Evolutionary conservation across 257 asterid genomes (phyloP), one percentile per base, ranked within the genome.

Genomic region (Asclepias syriaca): DNA sequence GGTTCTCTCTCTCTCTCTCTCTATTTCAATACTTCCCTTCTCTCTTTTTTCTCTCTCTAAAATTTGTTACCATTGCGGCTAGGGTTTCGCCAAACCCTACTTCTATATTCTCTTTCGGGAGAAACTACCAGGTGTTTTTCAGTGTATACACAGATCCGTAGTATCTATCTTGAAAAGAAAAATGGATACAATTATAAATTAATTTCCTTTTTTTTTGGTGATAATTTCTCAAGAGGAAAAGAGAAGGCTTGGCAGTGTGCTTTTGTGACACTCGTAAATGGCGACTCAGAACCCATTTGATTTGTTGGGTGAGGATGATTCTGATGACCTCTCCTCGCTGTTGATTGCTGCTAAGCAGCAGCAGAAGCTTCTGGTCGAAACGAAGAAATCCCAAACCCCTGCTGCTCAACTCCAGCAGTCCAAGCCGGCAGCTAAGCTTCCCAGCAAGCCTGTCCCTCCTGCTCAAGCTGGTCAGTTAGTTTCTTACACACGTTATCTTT

Each of bases 211-310:
- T 16, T 5, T 16, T 77, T 66, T 71, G 10, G 40, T 48, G 18
- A 48, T 3, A 65, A 65, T 13, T 54, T 54, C 18, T 18, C 10
- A 50, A 19, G 14, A 39, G 18, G 45, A 43, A 54, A 56, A n/a
- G 45, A 8, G 13, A 27, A 57, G 24, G 2, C n/a, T 43, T 61
- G 65, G 75, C 50, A 78, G 50, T 73, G 55, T 32, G 45, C 7
- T 72, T 65, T 61, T 43, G 65, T 68, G 77, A 76, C 79, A 68
- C 61, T 77, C 66, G 65, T 63, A 76, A 74, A 92, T 92, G 98
- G 92, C 97, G 84, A 85, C 95, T 24, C 43, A 65, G 77, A 92
- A 92, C 78, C 98, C 97, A 13, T 92, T 92, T 79, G 98, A 90
- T 86, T 86, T 92, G 88, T 87, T 92, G 63, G 95, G 85, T 16